Conservation (phyloP, 2,329 filamentous ascomycete species). For the Nigrograna mackinnonii region DNA sequence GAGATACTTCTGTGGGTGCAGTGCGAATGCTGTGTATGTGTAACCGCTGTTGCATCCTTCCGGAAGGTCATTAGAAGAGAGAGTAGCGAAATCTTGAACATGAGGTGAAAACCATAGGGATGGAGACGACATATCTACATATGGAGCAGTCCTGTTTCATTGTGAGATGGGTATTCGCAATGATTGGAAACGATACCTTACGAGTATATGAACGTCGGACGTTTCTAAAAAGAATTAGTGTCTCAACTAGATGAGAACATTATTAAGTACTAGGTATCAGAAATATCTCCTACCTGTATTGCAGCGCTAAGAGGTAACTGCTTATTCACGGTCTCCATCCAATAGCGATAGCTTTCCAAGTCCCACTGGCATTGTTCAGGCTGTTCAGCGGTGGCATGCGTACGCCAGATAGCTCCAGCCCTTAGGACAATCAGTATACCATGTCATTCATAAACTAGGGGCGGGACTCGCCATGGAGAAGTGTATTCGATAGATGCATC, state of each 20-base stretch:
- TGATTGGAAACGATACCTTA: no score
- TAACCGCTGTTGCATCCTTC: slow-evolving; percentile 22
- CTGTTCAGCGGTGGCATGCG: slow-evolving; percentile 40
- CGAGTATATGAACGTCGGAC: no score
- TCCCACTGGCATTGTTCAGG: slow-evolving; percentile 44
- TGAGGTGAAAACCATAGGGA: slow-evolving; percentile 43
- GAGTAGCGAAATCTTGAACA: slow-evolving; percentile 36
- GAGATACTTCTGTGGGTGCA: slow-evolving; percentile 45
- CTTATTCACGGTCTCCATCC: slow-evolving; percentile 35
- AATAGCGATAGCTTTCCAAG: slow-evolving; percentile 46
- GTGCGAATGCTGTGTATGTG: slow-evolving; percentile 36
- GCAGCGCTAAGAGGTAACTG: no score
- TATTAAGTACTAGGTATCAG: no score
- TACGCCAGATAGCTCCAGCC: slow-evolving; percentile 54
- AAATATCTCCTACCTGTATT: no score
- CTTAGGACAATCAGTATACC: slow-evolving; percentile 17
- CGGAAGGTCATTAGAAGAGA: slow-evolving; percentile 16
- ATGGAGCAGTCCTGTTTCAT: slow-evolving; percentile 1
- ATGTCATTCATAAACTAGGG: not conserved
- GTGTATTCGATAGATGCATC: slow-evolving; percentile 47
- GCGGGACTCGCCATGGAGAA: slow-evolving; percentile 44
- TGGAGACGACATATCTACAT: slow-evolving; percentile 1
- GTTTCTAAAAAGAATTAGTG: no score
- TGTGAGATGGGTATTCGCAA: no score
- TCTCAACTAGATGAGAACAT: no score